A percentile compares a stretch with the other conserved stretches of the same genome.
phyloP scores from a whole-genome alignment of 306 rosid species.

The Rubus idaeus region DNA sequence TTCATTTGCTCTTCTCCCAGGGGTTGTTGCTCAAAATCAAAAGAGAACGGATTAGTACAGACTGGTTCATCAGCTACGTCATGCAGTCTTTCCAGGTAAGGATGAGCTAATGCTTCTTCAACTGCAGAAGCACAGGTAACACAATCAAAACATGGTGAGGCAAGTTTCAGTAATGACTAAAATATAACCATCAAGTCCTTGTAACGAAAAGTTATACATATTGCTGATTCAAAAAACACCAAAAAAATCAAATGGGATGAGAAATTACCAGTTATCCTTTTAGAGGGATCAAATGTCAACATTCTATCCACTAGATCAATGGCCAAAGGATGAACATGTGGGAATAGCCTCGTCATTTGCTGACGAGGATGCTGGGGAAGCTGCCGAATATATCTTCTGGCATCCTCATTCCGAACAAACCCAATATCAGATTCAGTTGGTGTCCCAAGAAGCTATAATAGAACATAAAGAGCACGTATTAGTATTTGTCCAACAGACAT shows the following conservation, averaged over 20 bases:
- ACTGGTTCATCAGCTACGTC: constrained; percentile 90
- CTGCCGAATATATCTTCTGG: constrained; percentile 78
- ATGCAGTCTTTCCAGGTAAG: constrained; percentile 92
- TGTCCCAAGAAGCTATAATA: constrained; percentile 84
- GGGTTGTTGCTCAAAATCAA: constrained; percentile 82
- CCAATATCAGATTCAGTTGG: constrained; percentile 94
- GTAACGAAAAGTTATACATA: neutral
- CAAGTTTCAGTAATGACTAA: neutral
- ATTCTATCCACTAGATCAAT: constrained; percentile 87
- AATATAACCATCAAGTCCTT: neutral
- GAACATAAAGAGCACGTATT: constrained; percentile 25
- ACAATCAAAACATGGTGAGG: constrained; percentile 2
- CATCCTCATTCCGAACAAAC: constrained; percentile 75
- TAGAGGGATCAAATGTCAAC: constrained; percentile 87
- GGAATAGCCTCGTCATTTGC: constrained; percentile 62
- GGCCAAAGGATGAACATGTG: constrained; percentile 85
- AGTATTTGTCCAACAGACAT: constrained; percentile 27
- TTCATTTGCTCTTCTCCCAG: constrained; percentile 90
- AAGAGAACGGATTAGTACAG: constrained; percentile 70
- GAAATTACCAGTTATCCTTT: constrained; percentile 85
- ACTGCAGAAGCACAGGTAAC: constrained; percentile 45
- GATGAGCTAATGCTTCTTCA: constrained; percentile 94
- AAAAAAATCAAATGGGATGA: constrained; percentile 2
- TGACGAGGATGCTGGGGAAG: constrained; percentile 82
- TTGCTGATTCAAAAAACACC: constrained; percentile 8